phyloP scores from a whole-genome alignment of 1,284 basidiomycete species.

The Boletus subluridellus region DNA sequence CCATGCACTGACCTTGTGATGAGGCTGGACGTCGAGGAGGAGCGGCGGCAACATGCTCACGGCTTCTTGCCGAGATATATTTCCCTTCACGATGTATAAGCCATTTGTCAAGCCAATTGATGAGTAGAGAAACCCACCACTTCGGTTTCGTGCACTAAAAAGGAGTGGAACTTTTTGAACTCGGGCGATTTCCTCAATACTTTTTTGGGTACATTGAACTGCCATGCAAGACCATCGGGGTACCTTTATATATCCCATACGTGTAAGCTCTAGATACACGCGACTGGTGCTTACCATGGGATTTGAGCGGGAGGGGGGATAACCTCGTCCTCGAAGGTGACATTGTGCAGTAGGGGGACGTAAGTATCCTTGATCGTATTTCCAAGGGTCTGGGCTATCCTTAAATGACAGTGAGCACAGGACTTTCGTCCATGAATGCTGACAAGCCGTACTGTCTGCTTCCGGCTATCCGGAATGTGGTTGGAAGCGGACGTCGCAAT shows the following conservation, averaged over 20 bases:
- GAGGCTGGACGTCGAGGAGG: constrained; percentile 90
- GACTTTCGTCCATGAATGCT: not conserved
- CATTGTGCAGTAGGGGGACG: constrained; percentile 73
- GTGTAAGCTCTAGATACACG: not conserved
- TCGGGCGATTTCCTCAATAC: constrained; percentile 88
- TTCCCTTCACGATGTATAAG: constrained; percentile 58
- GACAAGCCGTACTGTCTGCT: constrained; percentile 66
- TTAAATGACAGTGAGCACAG: constrained; percentile 15
- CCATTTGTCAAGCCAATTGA: not conserved
- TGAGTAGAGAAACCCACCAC: constrained; percentile 56
- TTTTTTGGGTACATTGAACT: constrained; percentile 89
- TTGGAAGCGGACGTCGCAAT: constrained; percentile 77
- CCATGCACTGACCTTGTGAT: constrained; percentile 62
- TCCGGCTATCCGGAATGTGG: constrained; percentile 91
- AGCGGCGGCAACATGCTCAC: constrained; percentile 99
- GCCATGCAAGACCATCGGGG: constrained; percentile 92
- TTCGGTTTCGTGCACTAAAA: constrained; percentile 97
- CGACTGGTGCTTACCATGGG: constrained; percentile 59
- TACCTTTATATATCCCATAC: constrained; percentile 57
- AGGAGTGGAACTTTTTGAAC: constrained; percentile 95
- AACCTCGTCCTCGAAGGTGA: constrained; percentile 74
- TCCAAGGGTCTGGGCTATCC: constrained; percentile 26
- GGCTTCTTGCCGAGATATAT: constrained; percentile 94
- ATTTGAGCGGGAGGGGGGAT: constrained; percentile 82
- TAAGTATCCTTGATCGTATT: constrained; percentile 52